Evolutionary conservation across 2,329 filamentous ascomycete genomes (phyloP).

Genomic region (Calycina herbarum): DNA sequence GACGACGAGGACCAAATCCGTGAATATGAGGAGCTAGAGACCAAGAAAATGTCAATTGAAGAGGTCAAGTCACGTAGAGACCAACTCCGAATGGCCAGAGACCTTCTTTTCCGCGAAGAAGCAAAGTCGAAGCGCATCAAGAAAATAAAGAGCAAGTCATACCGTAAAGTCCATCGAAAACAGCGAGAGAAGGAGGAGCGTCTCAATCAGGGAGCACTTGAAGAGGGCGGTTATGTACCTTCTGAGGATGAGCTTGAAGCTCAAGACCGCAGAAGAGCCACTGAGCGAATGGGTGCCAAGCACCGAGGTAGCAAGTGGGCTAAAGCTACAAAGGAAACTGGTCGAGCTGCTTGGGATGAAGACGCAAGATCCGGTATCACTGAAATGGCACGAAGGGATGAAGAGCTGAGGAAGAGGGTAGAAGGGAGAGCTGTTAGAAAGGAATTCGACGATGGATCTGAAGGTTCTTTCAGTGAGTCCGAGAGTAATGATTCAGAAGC

Average conservation of each 20-base stretch:
- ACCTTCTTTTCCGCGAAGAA: slow-evolving; percentile 85
- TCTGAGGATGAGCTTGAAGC: slow-evolving; percentile 65
- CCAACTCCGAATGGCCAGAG: slow-evolving; percentile 76
- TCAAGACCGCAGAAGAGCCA: slow-evolving; percentile 63
- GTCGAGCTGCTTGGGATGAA: slow-evolving; percentile 67
- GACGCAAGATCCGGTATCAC: slow-evolving; percentile 63
- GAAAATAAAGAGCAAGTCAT: slow-evolving; percentile 98
- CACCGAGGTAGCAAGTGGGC: slow-evolving; percentile 73
- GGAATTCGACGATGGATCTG: slow-evolving; percentile 45
- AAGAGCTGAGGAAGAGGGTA: slow-evolving; percentile 65
- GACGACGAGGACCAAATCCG: slow-evolving; percentile 64
- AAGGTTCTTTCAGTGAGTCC: slow-evolving; percentile 56
- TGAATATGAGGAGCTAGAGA: slow-evolving; percentile 67
- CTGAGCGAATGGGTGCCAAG: slow-evolving; percentile 69
- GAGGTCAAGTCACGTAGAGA: slow-evolving; percentile 72
- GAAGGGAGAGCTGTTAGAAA: slow-evolving; percentile 58
- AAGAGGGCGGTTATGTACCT: slow-evolving; percentile 58
- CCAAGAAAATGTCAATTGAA: slow-evolving; percentile 70
- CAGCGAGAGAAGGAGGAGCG: slow-evolving; percentile 62
- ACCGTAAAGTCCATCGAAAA: slow-evolving; percentile 86
- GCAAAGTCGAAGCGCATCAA: slow-evolving; percentile 89
- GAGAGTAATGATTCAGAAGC: slow-evolving; percentile 55
- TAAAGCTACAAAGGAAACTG: slow-evolving; percentile 65
- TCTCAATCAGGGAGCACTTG: slow-evolving; percentile 56
- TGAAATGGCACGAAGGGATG: slow-evolving; percentile 65